Percentiles rank a stretch among this genome's conserved stretches.
These are phyloP conservation scores for Pseudozyma thailandica DNA, from an alignment of 1,284 basidiomycete species.

Conservation along the genomic window DNA sequence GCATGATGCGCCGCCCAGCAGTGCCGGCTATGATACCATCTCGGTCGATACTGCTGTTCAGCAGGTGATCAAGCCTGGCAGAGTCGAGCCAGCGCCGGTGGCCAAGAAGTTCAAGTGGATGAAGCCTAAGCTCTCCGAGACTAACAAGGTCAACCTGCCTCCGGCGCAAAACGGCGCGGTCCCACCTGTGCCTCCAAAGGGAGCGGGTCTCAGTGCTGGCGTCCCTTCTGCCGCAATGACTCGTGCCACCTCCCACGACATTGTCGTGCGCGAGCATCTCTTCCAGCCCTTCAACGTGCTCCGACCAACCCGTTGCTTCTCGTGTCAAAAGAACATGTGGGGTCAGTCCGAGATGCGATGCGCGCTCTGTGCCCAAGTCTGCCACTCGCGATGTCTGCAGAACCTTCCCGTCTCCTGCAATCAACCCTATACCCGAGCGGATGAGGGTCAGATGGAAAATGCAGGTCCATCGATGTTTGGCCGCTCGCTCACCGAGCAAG, in stretches of 20 bases:
- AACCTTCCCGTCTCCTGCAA: conserved; percentile 59
- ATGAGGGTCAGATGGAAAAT: conserved; percentile 45
- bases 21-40: conserved; percentile 35
- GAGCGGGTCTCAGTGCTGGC: conserved; percentile 5
- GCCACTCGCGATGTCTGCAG: conserved; percentile 58
- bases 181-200: conserved; percentile 46
- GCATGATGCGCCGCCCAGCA: conserved; percentile 32
- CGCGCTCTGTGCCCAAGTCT: conserved; percentile 69
- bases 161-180: conserved; percentile 6
- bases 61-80: conserved; percentile 68
- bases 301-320: conserved; percentile 89
- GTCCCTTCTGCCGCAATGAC: conserved; percentile 19
- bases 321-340: conserved; percentile 98
- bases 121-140: conserved; percentile 67
- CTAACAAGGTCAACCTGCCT: conserved; percentile 30
- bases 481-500: conserved; percentile 84
- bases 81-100: conserved; percentile 68
- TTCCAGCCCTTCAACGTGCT: conserved; percentile 91
- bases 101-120: conserved; percentile 73
- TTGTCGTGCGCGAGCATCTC: conserved; percentile 74
- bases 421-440: conserved; percentile 47
- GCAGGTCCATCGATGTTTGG: conserved; percentile 84
- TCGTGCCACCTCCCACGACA: conserved; percentile 42
- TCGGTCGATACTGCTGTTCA: conserved; percentile 68
- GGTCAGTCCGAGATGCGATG: conserved; percentile 89